Evolutionary conservation across 257 asterid species (phyloP).

Genomic region (Salvia rosmarinus): DNA sequence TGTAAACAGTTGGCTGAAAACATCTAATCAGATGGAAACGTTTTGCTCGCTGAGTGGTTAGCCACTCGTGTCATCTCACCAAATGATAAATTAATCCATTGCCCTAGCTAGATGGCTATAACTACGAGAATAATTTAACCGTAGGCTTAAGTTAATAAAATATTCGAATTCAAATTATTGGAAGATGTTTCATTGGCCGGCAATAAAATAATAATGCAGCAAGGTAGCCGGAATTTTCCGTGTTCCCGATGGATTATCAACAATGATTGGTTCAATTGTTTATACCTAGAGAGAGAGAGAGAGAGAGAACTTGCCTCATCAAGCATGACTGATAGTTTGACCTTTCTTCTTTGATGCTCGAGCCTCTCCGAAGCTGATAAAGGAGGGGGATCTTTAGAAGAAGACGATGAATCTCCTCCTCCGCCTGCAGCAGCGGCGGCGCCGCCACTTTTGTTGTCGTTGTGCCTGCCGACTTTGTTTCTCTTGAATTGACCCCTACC

Average conservation of each 20-base stretch:
- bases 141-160: conserved; percentile 5
- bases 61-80: conserved; percentile 32
- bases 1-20: conserved; percentile 16
- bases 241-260: conserved; percentile 26
- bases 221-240: conserved; percentile 37
- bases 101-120: conserved; percentile 22
- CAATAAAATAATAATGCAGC: conserved; percentile 33
- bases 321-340: conserved; percentile 93
- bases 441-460: conserved; percentile 28
- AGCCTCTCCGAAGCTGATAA: conserved; percentile 77
- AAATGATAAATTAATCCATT: conserved; percentile 31
- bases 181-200: conserved; percentile 54
- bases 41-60: conserved; percentile 36
- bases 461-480: conserved; percentile 44
- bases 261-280: conserved; percentile 50
- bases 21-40: conserved; percentile 35
- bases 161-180: conserved; percentile 40
- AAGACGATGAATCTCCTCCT: conserved; percentile 46
- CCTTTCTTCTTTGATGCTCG: conserved; percentile 93
- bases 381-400: conserved; percentile 67
- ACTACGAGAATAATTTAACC: neutral
- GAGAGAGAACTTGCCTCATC: conserved; percentile 79
- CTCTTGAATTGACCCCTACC: conserved; percentile 79
- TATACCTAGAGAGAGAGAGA: conserved; percentile 14
- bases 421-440: conserved; percentile 38